Percentiles rank a stretch among this genome's conserved stretches.
These are phyloP conservation scores for Hylodesmum podocarpum DNA, from an alignment of 306 rosid genomes.

Conservation along the genomic window DNA sequence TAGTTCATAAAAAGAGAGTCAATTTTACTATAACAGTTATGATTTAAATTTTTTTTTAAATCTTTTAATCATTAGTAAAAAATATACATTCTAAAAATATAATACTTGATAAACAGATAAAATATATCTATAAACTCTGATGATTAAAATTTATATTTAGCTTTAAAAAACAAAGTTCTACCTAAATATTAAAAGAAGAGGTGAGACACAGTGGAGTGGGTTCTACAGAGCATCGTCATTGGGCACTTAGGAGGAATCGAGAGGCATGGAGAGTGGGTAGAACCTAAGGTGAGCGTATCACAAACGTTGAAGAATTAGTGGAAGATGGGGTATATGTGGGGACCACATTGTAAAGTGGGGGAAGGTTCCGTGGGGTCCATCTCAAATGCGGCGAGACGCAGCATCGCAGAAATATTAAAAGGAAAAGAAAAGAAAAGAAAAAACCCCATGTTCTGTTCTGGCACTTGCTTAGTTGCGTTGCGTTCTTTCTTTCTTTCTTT, in stretches of 20 bases:
- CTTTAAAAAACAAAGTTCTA: no score
- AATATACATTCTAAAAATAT: no score
- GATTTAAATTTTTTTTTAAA: no score
- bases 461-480: slow-evolving; percentile 21
- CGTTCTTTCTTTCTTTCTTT: background rate
- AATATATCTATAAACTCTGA: no score
- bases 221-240: background rate
- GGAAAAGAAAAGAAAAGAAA: background rate
- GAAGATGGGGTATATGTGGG: slow-evolving; percentile 51
- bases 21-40: no score
- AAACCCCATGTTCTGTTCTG: background rate
- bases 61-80: no score
- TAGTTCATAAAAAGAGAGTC: no score
- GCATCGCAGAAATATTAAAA: slow-evolving; percentile 42
- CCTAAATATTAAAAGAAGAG: no score
- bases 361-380: slow-evolving; percentile 51
- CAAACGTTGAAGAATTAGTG: slow-evolving; percentile 33
- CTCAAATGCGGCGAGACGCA: slow-evolving; percentile 77
- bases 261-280: background rate
- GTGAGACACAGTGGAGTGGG: no score
- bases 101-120: no score
- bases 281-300: slow-evolving; percentile 9
- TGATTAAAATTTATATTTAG: no score
- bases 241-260: slow-evolving; percentile 9
- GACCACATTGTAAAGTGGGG: slow-evolving; percentile 30